Evolutionary conservation across 2,329 filamentous ascomycete species (phyloP).

Genomic region (Trichoderma hamatum): DNA sequence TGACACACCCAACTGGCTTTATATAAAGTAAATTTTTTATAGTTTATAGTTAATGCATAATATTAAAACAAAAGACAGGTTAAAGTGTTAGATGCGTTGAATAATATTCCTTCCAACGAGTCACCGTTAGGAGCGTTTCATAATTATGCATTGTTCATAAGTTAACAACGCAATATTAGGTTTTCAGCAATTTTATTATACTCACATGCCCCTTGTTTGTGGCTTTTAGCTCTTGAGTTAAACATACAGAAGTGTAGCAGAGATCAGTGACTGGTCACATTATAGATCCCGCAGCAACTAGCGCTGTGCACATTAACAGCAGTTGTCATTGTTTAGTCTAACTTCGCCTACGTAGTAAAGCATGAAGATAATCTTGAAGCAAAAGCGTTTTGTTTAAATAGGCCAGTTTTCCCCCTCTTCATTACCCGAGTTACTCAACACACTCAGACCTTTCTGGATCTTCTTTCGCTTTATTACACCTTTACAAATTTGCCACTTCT

Average conservation of each 20-base stretch:
- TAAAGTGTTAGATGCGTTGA: background rate
- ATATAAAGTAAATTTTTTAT: background rate
- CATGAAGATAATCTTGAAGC: background rate
- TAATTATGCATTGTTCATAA: too few species aligned
- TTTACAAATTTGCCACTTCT: background rate
- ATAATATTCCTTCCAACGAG: background rate
- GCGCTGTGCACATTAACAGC: background rate
- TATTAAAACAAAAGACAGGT: background rate
- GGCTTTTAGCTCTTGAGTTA: background rate
- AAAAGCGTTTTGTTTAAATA: conserved; percentile 1
- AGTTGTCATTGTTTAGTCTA: background rate
- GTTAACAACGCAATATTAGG: background rate
- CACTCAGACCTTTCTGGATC: background rate
- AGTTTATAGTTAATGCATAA: background rate
- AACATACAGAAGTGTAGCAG: background rate
- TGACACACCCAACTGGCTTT: background rate
- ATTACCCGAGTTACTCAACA: background rate
- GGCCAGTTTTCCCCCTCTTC: background rate
- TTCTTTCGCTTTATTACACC: background rate
- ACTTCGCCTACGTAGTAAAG: background rate
- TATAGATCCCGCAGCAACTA: background rate
- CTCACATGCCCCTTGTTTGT: background rate
- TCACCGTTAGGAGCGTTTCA: background rate
- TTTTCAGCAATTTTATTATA: background rate
- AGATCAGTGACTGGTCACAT: conserved; percentile 5